Evolutionary conservation across 768 basidiomycete genomes (phyloP).

Genomic region (Dendrothele bispora): DNA sequence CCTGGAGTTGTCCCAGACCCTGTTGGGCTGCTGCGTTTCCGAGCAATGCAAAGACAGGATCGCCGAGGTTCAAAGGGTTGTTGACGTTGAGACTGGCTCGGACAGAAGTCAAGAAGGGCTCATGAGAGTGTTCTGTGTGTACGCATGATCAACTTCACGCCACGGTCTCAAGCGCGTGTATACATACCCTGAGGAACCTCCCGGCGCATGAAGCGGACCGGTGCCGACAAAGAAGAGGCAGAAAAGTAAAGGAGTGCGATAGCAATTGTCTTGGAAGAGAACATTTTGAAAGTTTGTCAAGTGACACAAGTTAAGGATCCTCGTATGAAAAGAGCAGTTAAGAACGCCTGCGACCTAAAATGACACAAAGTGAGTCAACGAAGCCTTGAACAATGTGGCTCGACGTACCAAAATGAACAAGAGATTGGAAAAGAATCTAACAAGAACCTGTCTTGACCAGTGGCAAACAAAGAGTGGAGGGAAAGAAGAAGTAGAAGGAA

Average conservation of each 20-base stretch:
- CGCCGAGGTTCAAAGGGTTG: conserved; percentile 60
- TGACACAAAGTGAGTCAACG: background rate
- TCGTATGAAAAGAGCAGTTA: conserved; percentile 19
- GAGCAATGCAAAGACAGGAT: conserved; percentile 63
- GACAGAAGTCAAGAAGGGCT: conserved; percentile 54
- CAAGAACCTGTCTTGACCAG: conserved; percentile 58
- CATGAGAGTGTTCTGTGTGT: conserved; percentile 61
- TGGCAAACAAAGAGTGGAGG: conserved; percentile 29
- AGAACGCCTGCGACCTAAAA: conserved; percentile 25
- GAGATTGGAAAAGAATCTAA: conserved; percentile 26
- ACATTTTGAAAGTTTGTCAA: conserved; percentile 28
- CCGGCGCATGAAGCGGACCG: conserved; percentile 39
- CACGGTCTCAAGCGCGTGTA: background rate
- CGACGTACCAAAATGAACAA: conserved; percentile 29
- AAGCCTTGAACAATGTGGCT: background rate
- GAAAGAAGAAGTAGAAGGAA: conserved; percentile 1
- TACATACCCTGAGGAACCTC: conserved; percentile 66
- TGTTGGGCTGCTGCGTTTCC: conserved; percentile 61
- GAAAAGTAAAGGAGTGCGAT: conserved; percentile 36
- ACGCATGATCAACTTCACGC: conserved; percentile 4
- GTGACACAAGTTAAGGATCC: conserved; percentile 19
- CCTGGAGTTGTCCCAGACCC: conserved; percentile 56
- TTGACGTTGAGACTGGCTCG: conserved; percentile 45
- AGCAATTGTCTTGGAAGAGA: conserved; percentile 34
- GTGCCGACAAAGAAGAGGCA: conserved; percentile 35